Base-by-base conservation (phyloP, 1,284 basidiomycete genomes). In the Sporisorium sorghi region DNA sequence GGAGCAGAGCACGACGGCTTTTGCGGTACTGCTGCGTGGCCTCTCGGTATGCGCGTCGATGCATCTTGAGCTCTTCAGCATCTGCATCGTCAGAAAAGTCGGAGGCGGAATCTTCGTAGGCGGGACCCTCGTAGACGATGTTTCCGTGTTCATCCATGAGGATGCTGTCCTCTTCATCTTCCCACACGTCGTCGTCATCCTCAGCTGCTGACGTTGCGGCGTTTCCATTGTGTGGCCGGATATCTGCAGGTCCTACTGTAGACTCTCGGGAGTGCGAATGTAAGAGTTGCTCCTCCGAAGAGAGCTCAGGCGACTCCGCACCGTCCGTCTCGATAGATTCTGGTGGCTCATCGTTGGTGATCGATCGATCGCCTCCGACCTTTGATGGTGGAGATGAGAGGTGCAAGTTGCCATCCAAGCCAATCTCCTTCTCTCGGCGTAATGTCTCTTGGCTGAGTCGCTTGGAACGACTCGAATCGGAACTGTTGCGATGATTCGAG, bases 101-200 rank as follows among this genome's bases (percentile, higher is more conserved):
- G 17, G 70, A 69, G 17, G 64, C 58, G 8, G 56, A 49, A 37
- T 76, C 60, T 21, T 70, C 63, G 26, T 71, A 62, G 12, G 56
- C 42, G 37, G 55, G 43, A 14, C 60, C 64, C 15, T 54, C 60
- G 37, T 67, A 73, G 24, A 67, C n/a, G 42, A 68, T 43, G 37
- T 67, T 62, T 23, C 64, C 70, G 40, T 73, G 30, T 30, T 63
- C 53, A 11, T 77, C 60, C 35, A 62, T 54, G 3, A 50, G 47
- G 26, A 65, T 60, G 23, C 55, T 62, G 11, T 61, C 64, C 19
- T 76, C 59, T 48, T 78, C 66, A 24, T 68, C 73, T 42, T 76
- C 73, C 68, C 66, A 68, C 7, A 72, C 64, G 39, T 73, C 70
- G 9, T 76, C 73, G 9, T 76, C 73, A 30, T 74, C 75, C 17